These are phyloP conservation scores for Leccinum disarticulatum DNA, from an alignment of 768 basidiomycete species.

Conservation along the genomic window DNA sequence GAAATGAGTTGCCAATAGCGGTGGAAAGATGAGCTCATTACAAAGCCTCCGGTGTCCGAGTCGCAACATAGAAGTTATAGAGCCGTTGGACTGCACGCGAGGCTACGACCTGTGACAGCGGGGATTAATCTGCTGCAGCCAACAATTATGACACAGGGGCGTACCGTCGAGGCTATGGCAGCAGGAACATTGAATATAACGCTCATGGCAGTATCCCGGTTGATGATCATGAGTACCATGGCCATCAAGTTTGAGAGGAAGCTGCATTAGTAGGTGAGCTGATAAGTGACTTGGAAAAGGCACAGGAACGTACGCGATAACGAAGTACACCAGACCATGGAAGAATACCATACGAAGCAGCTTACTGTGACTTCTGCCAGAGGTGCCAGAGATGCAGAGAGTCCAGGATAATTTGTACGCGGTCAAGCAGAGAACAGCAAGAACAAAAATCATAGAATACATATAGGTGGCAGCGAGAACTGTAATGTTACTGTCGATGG, in stretches of 20 bases:
- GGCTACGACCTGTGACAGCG: slow-evolving; percentile 47
- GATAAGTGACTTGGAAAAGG: slow-evolving; percentile 25
- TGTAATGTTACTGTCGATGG: slow-evolving; percentile 58
- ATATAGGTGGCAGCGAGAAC: slow-evolving; percentile 70
- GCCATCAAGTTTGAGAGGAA: slow-evolving; percentile 43
- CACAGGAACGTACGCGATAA: slow-evolving; percentile 57
- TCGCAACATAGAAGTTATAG: slow-evolving; percentile 42
- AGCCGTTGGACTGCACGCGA: slow-evolving; percentile 60
- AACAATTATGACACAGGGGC: slow-evolving; percentile 14
- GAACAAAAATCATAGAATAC: slow-evolving; percentile 74
- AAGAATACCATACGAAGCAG: slow-evolving; percentile 65
- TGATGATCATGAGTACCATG: slow-evolving; percentile 61
- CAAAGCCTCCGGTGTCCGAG: slow-evolving; percentile 27
- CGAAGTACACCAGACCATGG: slow-evolving; percentile 73
- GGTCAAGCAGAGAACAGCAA: slow-evolving; percentile 57
- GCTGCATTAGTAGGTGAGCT: slow-evolving; percentile 20
- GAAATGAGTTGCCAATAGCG: neutral
- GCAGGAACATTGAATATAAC: slow-evolving; percentile 67
- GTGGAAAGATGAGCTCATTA: slow-evolving; percentile 8
- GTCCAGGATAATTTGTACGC: slow-evolving; percentile 53
- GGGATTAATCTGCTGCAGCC: neutral
- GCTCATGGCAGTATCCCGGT: slow-evolving; percentile 66
- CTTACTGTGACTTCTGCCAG: slow-evolving; percentile 36
- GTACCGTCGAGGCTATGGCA: slow-evolving; percentile 51
- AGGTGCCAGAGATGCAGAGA: slow-evolving; percentile 11